Conservation (phyloP, 2,329 filamentous ascomycete genomes). For the Sclerotinia nivalis region DNA sequence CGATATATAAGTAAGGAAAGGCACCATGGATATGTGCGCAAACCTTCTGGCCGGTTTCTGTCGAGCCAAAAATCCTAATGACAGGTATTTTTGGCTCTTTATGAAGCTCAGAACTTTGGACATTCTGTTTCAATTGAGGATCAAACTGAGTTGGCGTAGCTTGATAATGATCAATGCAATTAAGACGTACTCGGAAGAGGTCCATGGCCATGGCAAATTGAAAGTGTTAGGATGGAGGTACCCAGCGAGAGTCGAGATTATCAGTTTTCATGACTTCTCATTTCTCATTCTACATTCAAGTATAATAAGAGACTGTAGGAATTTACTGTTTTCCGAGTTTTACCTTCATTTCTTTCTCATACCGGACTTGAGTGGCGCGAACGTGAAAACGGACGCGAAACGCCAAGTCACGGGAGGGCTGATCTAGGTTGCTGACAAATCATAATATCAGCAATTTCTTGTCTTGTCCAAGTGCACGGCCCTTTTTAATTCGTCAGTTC, state of each 20-base stretch:
- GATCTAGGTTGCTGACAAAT: not conserved
- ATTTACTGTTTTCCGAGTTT: not conserved
- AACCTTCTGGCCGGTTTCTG: constrained; percentile 92
- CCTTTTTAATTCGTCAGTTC: no score
- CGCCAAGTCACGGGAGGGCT: not conserved
- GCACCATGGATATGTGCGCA: constrained; percentile 95
- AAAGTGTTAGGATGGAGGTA: constrained; percentile 16
- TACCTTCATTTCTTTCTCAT: not conserved
- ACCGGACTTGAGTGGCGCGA: constrained; percentile 4
- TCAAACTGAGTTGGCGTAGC: constrained; percentile 76
- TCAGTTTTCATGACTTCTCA: constrained; percentile 15
- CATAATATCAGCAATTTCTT: not conserved
- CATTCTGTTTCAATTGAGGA: constrained; percentile 69
- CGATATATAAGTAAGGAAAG: constrained; percentile 92
- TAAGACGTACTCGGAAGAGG: constrained; percentile 84
- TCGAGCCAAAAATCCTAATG: constrained; percentile 87
- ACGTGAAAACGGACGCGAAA: constrained; percentile 8
- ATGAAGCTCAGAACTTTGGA: constrained; percentile 57
- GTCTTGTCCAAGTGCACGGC: no score
- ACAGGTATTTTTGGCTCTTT: constrained; percentile 77
- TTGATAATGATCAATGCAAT: constrained; percentile 96
- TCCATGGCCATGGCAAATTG: constrained; percentile 62
- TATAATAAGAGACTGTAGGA: not conserved
- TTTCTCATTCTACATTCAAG: not conserved
- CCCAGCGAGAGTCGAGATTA: not conserved